These are phyloP conservation scores for Trichoderma asperelloides DNA, from an alignment of 495 filamentous ascomycete species.

Conservation along the genomic window DNA sequence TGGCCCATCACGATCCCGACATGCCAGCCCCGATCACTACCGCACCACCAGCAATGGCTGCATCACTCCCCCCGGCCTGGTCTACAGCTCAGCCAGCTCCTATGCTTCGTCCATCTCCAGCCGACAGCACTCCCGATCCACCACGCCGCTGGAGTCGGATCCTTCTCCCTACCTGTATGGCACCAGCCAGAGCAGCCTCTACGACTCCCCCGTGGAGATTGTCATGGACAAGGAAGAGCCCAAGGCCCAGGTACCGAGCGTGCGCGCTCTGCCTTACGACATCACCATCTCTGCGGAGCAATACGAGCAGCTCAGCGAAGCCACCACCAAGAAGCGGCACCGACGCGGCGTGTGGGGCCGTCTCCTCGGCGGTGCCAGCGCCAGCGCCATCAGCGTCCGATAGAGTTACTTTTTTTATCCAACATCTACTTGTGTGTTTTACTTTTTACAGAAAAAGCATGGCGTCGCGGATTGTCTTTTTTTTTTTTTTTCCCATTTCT, in stretches of 20 bases:
- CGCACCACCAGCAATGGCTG: constrained; percentile 23
- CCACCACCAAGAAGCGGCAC: constrained; percentile 28
- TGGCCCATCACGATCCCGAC: constrained; percentile 27
- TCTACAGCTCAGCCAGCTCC: constrained; percentile 31
- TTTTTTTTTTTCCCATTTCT: neutral
- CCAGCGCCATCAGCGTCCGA: constrained; percentile 11
- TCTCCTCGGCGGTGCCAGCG: constrained; percentile 22
- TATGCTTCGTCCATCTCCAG: constrained; percentile 25
- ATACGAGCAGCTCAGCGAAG: constrained; percentile 26
- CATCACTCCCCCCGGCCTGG: constrained; percentile 33
- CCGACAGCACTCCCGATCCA: constrained; percentile 30
- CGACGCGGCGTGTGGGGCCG: constrained; percentile 31
- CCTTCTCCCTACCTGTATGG: constrained; percentile 24
- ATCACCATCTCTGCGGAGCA: constrained; percentile 38
- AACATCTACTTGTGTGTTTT: constrained; percentile 1
- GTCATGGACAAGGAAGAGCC: constrained; percentile 20
- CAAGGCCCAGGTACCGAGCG: constrained; percentile 12
- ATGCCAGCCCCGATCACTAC: constrained; percentile 21
- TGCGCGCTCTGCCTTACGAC: constrained; percentile 36
- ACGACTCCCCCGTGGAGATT: constrained; percentile 32
- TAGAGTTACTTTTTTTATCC: neutral
- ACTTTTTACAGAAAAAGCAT: constrained; percentile 1
- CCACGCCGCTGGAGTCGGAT: constrained; percentile 30
- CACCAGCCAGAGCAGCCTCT: constrained; percentile 21
- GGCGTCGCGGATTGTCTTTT: neutral